Conservation (phyloP, 345 rosid genomes). For the Sisymbrium irio region DNA sequence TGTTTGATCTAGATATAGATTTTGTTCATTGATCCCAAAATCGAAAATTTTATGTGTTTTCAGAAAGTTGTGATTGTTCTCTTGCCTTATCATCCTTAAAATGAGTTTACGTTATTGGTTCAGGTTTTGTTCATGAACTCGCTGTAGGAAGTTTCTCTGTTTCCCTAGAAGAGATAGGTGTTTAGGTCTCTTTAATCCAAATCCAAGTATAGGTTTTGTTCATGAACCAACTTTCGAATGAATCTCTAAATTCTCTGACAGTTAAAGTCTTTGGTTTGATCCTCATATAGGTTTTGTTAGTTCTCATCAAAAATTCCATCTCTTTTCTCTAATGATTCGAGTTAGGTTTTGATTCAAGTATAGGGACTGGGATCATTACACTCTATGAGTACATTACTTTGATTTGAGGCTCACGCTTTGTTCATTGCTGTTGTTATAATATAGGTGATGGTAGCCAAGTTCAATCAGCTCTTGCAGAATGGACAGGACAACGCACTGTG, state of each 20-base stretch:
- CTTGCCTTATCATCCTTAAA: background rate
- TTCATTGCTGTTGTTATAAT: background rate
- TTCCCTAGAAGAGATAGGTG: background rate
- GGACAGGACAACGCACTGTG: background rate
- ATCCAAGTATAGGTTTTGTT: background rate
- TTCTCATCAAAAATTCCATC: background rate
- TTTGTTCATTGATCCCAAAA: background rate
- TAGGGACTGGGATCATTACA: background rate
- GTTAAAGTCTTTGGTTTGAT: background rate
- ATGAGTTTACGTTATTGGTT: background rate
- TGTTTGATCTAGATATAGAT: background rate
- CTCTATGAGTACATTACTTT: background rate
- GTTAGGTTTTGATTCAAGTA: background rate
- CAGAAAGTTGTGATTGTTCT: background rate
- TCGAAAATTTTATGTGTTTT: too few species aligned
- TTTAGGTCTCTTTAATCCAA: background rate
- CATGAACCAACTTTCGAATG: background rate
- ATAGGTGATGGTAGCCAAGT: constrained; percentile 2
- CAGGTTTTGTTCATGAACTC: background rate
- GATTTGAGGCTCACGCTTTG: background rate
- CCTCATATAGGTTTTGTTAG: background rate
- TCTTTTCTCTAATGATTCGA: background rate
- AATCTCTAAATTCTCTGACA: background rate
- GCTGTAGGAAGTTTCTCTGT: background rate
- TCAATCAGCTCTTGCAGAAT: constrained; percentile 4